Evolutionary conservation across 805 yeast species (phyloP).

Genomic region (Barnettozyma californica): DNA sequence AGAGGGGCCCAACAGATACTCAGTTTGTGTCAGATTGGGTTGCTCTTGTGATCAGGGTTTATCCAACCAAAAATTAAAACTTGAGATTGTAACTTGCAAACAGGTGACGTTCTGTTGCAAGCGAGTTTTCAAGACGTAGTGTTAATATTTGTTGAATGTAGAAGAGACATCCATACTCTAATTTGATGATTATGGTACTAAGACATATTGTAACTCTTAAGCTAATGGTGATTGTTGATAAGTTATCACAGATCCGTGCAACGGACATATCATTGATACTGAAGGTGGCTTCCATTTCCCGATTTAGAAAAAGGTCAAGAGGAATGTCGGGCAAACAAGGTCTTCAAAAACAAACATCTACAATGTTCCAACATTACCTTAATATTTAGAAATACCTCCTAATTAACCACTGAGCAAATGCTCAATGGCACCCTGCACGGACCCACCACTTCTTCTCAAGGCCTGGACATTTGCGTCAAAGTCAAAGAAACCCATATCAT

Average conservation of each 20-base stretch:
- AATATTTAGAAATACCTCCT: neutral
- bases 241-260: too few species aligned
- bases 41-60: too few species aligned
- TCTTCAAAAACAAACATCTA: neutral
- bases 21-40: too few species aligned
- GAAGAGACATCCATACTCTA: too few species aligned
- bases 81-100: neutral
- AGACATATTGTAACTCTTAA: too few species aligned
- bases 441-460: constrained; percentile 91
- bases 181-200: too few species aligned
- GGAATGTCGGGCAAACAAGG: neutral
- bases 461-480: constrained; percentile 91
- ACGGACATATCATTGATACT: neutral
- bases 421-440: constrained; percentile 95
- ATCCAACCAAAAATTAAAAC: too few species aligned
- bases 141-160: too few species aligned
- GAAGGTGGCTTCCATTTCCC: neutral
- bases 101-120: too few species aligned
- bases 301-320: neutral
- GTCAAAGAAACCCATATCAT: constrained; percentile 84
- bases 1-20: neutral
- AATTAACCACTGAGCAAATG: constrained; percentile 57
- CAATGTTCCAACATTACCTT: neutral
- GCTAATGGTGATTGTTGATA: too few species aligned
- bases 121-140: too few species aligned